Evolutionary conservation across 2,329 filamentous ascomycete species (phyloP).

Genomic region (Niveomyces coronatus): DNA sequence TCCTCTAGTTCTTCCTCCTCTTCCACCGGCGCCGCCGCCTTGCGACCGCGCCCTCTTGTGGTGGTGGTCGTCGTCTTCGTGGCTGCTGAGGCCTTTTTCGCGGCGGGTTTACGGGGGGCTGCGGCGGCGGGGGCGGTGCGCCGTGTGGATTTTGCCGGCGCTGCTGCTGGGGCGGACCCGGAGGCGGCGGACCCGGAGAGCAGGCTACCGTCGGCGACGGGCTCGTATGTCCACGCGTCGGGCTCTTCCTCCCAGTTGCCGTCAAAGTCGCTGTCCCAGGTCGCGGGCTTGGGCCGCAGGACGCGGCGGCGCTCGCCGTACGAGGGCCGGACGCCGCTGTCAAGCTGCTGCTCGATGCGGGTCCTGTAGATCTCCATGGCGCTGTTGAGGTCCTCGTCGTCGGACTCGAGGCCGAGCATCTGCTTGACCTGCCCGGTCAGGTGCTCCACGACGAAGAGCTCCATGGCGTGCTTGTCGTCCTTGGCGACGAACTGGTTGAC

Average conservation of each 20-base stretch:
- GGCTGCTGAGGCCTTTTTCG: conserved; percentile 21
- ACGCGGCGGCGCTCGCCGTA: conserved; percentile 27
- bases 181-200: conserved; percentile 12
- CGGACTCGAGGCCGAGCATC: conserved; percentile 54
- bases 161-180: conserved; percentile 30
- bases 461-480: conserved; percentile 88
- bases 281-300: conserved; percentile 64
- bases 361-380: conserved; percentile 65
- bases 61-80: too few relatives aligned
- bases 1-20: conserved; percentile 27
- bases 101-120: conserved; percentile 35
- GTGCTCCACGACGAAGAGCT: conserved; percentile 65
- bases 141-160: conserved; percentile 23
- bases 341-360: conserved; percentile 61
- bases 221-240: conserved; percentile 37
- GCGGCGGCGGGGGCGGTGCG: conserved; percentile 29
- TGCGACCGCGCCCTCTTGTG: conserved; percentile 25
- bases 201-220: conserved; percentile 10
- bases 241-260: conserved; percentile 78
- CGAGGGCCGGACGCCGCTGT: conserved; percentile 43
- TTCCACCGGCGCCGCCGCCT: conserved; percentile 17
- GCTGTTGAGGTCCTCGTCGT: conserved; percentile 55
- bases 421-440: conserved; percentile 60
- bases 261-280: conserved; percentile 85
- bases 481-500: conserved; percentile 91